A percentile compares a stretch with the other conserved stretches of the same genome.
phyloP scores from a whole-genome alignment of 2,329 filamentous ascomycete genomes.

The Fusarium torulosum region DNA sequence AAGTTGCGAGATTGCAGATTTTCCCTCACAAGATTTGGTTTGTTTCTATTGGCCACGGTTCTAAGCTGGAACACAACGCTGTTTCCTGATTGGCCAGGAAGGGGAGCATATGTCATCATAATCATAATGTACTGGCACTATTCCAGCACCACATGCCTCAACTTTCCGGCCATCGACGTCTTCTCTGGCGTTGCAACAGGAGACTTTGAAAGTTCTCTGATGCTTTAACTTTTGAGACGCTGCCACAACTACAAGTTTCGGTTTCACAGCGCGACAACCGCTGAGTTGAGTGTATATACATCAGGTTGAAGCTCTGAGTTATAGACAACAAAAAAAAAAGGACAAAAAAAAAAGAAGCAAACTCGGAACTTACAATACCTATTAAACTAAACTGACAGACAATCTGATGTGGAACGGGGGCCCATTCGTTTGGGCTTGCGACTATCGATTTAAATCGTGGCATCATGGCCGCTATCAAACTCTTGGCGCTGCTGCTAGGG shows the following conservation, averaged over 20 bases:
- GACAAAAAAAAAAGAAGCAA: background rate
- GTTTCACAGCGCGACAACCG: constrained; percentile 14
- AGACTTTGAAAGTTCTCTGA: background rate
- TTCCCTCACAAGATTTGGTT: constrained; percentile 9
- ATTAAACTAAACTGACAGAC: background rate
- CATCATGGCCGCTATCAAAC: constrained; percentile 38
- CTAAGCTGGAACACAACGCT: constrained; percentile 21
- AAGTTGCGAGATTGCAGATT: constrained; percentile 41
- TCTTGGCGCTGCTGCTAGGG: constrained; percentile 44
- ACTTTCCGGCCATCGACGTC: no score
- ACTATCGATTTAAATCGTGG: constrained; percentile 40
- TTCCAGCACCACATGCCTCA: constrained; percentile 43
- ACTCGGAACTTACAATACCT: background rate
- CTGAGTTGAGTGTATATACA: constrained; percentile 1
- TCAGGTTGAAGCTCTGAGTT: background rate
- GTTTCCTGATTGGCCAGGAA: constrained; percentile 36
- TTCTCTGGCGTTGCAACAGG: constrained; percentile 21
- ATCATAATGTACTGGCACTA: constrained; percentile 35
- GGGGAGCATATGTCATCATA: constrained; percentile 43
- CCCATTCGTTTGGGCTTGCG: constrained; percentile 22
- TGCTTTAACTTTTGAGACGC: constrained; percentile 9
- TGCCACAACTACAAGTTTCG: constrained; percentile 13
- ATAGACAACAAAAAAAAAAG: background rate
- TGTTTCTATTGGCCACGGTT: constrained; percentile 25
- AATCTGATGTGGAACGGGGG: constrained; percentile 15